A percentile compares a stretch with the other conserved stretches of the same genome.
Evolutionary conservation across 768 basidiomycete species (phyloP).

Genomic region (Rhizopogon vinicolor): DNA sequence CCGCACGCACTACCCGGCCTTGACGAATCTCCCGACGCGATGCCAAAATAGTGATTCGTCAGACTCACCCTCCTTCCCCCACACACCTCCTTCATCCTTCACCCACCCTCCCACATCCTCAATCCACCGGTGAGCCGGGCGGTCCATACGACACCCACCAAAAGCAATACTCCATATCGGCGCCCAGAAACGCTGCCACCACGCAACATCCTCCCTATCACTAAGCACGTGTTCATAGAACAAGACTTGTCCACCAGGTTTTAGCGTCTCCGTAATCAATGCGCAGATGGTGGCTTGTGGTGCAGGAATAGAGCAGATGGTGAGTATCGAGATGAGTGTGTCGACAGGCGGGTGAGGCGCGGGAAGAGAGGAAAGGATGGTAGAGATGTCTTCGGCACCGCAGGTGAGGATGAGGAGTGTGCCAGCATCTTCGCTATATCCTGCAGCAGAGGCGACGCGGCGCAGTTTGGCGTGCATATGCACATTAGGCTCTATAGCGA

Average conservation of each 20-base stretch:
- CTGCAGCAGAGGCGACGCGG: slow-evolving; percentile 40
- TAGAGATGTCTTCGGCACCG: slow-evolving; percentile 54
- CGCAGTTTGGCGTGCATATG: slow-evolving; percentile 62
- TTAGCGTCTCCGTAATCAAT: slow-evolving; percentile 50
- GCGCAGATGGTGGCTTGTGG: slow-evolving; percentile 43
- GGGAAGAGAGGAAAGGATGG: slow-evolving; percentile 39
- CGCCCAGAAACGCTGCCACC: slow-evolving; percentile 75
- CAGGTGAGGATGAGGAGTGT: slow-evolving; percentile 54
- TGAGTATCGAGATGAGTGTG: slow-evolving; percentile 61
- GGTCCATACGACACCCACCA: slow-evolving; percentile 63
- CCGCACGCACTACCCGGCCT: too few relatives aligned
- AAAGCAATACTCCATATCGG: slow-evolving; percentile 59
- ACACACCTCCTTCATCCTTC: slow-evolving; percentile 30
- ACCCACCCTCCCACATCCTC: slow-evolving; percentile 45
- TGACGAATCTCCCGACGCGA: slow-evolving; percentile 52
- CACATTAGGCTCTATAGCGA: slow-evolving; percentile 69
- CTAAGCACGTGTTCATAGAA: slow-evolving; percentile 71
- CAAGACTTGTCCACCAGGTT: slow-evolving; percentile 59
- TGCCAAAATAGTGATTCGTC: slow-evolving; percentile 63
- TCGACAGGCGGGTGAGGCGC: slow-evolving; percentile 39
- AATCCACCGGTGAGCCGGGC: slow-evolving; percentile 47
- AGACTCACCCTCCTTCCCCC: slow-evolving; percentile 46
- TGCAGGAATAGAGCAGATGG: slow-evolving; percentile 59
- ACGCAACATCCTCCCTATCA: slow-evolving; percentile 45
- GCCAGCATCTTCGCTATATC: slow-evolving; percentile 49